These are phyloP conservation scores for Candida methanosorbosa DNA, from an alignment of 805 yeast genomes.

Conservation along the genomic window DNA sequence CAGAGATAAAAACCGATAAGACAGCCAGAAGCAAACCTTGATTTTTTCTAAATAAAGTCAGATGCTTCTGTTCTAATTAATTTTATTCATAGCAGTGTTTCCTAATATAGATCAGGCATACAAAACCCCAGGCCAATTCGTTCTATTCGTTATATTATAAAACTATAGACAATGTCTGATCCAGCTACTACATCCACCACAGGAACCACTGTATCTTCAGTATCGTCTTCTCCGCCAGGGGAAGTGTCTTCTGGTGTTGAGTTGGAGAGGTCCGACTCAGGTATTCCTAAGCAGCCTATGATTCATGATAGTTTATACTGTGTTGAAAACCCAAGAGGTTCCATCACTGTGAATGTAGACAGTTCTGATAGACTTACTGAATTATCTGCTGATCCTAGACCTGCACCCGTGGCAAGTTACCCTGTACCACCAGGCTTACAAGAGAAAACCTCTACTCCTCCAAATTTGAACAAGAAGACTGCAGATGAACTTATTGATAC, in stretches of 20 bases:
- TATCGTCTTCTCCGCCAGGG: constrained; percentile 1
- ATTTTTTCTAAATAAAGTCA: too few species aligned
- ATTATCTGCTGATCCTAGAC: background rate
- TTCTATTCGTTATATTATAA: too few species aligned
- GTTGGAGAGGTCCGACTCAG: constrained; percentile 10
- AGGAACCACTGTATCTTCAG: background rate
- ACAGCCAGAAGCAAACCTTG: too few species aligned
- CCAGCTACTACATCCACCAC: background rate
- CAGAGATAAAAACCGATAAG: too few species aligned
- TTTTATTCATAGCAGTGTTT: too few species aligned
- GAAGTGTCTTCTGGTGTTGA: too few species aligned
- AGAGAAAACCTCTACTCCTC: background rate
- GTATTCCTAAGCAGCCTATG: constrained; percentile 18
- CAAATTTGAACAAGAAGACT: background rate
- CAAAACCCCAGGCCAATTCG: too few species aligned
- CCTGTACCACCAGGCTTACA: background rate
- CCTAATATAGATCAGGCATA: too few species aligned
- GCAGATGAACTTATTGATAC: background rate
- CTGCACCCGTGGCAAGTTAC: background rate
- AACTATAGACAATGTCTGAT: background rate
- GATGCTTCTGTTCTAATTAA: too few species aligned
- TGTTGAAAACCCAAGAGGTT: constrained; percentile 13
- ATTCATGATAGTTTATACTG: constrained; percentile 20
- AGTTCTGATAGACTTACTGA: constrained; percentile 5
- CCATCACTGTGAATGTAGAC: constrained; percentile 13